phyloP scores from a whole-genome alignment of 2,329 filamentous ascomycete species.

The Podosphaera xanthii region DNA sequence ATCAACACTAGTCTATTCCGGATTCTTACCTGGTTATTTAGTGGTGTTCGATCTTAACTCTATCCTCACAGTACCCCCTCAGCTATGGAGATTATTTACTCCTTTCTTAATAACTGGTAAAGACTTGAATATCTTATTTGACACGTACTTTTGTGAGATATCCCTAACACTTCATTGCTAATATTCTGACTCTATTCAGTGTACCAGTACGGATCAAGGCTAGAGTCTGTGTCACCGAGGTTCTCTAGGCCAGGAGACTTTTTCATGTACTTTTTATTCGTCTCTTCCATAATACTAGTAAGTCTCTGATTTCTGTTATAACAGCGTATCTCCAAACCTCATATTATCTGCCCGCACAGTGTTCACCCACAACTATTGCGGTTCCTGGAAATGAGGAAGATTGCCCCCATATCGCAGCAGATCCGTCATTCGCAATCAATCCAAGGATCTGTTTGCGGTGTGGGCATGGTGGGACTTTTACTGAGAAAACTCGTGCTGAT shows the following conservation, averaged over 20 bases:
- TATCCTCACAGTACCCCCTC: slow-evolving; percentile 26
- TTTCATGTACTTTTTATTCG: slow-evolving; percentile 41
- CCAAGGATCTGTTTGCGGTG: slow-evolving; percentile 26
- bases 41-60: slow-evolving; percentile 26
- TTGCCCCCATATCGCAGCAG: slow-evolving; percentile 30
- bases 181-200: slow-evolving; percentile 21
- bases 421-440: slow-evolving; percentile 29
- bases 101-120: slow-evolving; percentile 18
- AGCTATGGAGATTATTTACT: slow-evolving; percentile 19
- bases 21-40: slow-evolving; percentile 24
- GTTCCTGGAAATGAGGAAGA: slow-evolving; percentile 38
- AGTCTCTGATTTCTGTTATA: slow-evolving; percentile 18
- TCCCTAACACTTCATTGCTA: slow-evolving; percentile 4
- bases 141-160: slow-evolving; percentile 41
- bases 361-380: slow-evolving; percentile 26
- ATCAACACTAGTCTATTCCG: slow-evolving; percentile 33
- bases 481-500: slow-evolving; percentile 26
- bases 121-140: slow-evolving; percentile 30
- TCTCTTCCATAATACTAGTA: slow-evolving; percentile 39
- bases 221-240: slow-evolving; percentile 36
- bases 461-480: slow-evolving; percentile 31
- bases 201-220: slow-evolving; percentile 39
- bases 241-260: slow-evolving; percentile 43
- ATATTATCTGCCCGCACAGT: slow-evolving; percentile 36
- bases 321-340: slow-evolving; percentile 24